Base-by-base conservation (phyloP, 805 yeast species). In the Zygosaccharomyces bailii region DNA sequence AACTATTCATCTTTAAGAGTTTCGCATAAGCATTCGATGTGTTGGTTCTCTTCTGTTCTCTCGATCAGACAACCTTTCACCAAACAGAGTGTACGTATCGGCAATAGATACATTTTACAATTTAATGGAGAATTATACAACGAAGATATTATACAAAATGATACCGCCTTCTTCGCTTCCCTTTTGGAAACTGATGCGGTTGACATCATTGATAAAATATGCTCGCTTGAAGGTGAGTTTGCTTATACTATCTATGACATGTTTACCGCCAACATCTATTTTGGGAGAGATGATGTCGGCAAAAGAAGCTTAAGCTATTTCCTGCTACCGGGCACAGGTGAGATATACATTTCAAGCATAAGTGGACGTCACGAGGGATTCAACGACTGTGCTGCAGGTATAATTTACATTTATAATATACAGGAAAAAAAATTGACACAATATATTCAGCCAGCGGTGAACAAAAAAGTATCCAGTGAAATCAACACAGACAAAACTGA, bases 71-170 rank as follows among this genome's bases (percentile, higher is more conserved):
- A 76, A 16, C 98, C 98, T 0, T 77, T 86, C 54, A 80, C 86
- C 0, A 52, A 66, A 23, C 99, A 93, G 63, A 96, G 98, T 0
- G 51, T 80, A 11, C 37, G 34, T 2, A 51, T 52, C 3, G 55
- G 59, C 8, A 54, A 66, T 36, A 51, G 69, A 53, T 72, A 57
- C 39, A 56, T 75, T 0, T 58, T 95, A 6, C 96, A 88, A 58
- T 91, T 84, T 66, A 93, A 95, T 61, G 99, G 99, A 0, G 97
- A 93, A 56, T 65, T 93, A 8, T 93, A 93, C 62, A 82, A 82
- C 50, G 52, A 61, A 1, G 83, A 74, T 29, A 74, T 84, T 17
- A 52, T 68, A 24, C 50, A 54, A 0, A 86, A 86, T 59, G 97
- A 90, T 62, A 80, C 95, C 0, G 69, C 61, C 2, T 84, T 62